Evolutionary conservation across 805 yeast genomes (phyloP).

Genomic region (Teunomyces cretensis): DNA sequence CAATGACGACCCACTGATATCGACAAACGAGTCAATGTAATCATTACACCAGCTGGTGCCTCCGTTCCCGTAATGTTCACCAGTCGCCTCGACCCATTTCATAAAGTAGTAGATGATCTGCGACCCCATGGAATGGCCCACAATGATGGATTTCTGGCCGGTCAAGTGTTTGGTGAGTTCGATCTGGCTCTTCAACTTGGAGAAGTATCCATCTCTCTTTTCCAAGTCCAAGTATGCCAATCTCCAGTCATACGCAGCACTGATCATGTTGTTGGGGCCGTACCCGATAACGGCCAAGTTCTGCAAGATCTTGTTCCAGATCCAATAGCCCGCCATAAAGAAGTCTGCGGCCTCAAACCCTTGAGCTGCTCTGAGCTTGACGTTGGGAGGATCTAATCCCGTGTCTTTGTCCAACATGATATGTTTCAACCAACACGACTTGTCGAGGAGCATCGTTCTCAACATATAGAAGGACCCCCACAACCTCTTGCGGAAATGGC

Average conservation of each 20-base stretch:
- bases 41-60: slow-evolving; percentile 86
- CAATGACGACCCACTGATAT: slow-evolving; percentile 83
- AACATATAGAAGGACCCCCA: slow-evolving; percentile 99
- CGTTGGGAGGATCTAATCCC: slow-evolving; percentile 87
- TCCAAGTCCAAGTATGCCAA: slow-evolving; percentile 87
- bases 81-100: slow-evolving; percentile 95
- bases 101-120: slow-evolving; percentile 85
- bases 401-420: slow-evolving; percentile 86
- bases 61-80: slow-evolving; percentile 83
- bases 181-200: slow-evolving; percentile 69
- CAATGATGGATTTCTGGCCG: slow-evolving; percentile 69
- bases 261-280: slow-evolving; percentile 84
- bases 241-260: slow-evolving; percentile 97
- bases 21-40: slow-evolving; percentile 75
- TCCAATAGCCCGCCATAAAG: slow-evolving; percentile 97
- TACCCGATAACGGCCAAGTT: slow-evolving; percentile 93
- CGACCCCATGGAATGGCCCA: slow-evolving; percentile 96
- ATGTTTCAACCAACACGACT: slow-evolving; percentile 91
- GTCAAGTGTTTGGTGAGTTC: slow-evolving; percentile 55
- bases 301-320: slow-evolving; percentile 95
- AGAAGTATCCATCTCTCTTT: slow-evolving; percentile 80
- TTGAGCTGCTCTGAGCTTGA: slow-evolving; percentile 83
- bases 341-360: slow-evolving; percentile 97
- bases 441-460: slow-evolving; percentile 86
- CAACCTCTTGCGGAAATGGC: slow-evolving; percentile 84